Conservation (phyloP, 2,329 filamentous ascomycete genomes). For the Epichloe brachyelytri region DNA sequence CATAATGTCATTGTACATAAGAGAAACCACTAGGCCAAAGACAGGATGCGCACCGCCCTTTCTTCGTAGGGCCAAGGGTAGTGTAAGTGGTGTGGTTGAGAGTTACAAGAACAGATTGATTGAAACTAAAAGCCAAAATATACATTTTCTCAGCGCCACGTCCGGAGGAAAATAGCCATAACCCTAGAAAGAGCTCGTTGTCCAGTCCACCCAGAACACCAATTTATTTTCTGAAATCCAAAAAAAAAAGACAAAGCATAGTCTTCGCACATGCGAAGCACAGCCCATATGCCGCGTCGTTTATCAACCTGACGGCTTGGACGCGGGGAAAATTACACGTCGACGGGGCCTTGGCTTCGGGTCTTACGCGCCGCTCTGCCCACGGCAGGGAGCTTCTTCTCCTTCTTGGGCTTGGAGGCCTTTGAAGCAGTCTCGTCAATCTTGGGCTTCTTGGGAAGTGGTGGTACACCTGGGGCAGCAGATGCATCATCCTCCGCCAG, state of each 20-base stretch:
- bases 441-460: constrained; percentile 28
- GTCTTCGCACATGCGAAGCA: neutral
- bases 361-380: constrained; percentile 29
- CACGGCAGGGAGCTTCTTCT: constrained; percentile 21
- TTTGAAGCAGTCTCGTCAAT: constrained; percentile 19
- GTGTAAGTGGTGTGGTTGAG: too few species aligned
- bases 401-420: constrained; percentile 19
- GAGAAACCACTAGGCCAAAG: too few species aligned
- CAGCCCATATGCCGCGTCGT: neutral
- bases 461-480: neutral
- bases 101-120: too few species aligned
- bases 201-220: too few species aligned
- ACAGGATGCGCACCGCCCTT: too few species aligned
- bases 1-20: too few species aligned
- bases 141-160: too few species aligned
- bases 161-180: too few species aligned
- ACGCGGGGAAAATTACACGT: constrained; percentile 8
- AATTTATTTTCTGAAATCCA: too few species aligned
- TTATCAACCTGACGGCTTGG: neutral
- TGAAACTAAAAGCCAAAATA: too few species aligned
- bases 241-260: neutral
- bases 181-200: too few species aligned
- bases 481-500: constrained; percentile 12
- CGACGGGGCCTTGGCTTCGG: constrained; percentile 28
- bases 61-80: too few species aligned